These are phyloP conservation scores for Leavenworthia alabamica DNA, from an alignment of 345 rosid species.

Conservation along the genomic window DNA sequence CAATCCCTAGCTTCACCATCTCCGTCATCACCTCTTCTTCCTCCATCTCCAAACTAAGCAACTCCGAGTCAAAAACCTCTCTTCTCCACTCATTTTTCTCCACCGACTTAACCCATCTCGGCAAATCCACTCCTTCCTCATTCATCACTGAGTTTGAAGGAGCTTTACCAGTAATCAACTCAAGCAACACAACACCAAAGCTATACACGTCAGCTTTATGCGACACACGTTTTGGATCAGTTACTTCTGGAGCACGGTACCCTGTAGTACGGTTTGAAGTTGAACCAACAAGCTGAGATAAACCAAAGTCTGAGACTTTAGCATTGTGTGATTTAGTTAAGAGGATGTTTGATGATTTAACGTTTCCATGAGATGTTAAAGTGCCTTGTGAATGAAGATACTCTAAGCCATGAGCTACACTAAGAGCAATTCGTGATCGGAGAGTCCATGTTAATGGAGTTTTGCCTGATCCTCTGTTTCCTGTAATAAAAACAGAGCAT, in stretches of 20 bases:
- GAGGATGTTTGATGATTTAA: constrained; percentile 85
- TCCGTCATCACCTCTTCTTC: constrained; percentile 66
- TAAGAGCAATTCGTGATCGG: constrained; percentile 57
- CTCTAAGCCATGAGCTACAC: constrained; percentile 64
- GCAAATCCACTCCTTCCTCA: constrained; percentile 77
- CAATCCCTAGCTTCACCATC: constrained; percentile 57
- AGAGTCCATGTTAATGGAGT: constrained; percentile 68
- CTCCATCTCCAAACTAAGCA: constrained; percentile 44
- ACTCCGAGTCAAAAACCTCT: constrained; percentile 63
- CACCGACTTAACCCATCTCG: constrained; percentile 78
- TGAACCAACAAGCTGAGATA: constrained; percentile 59
- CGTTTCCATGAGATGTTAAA: constrained; percentile 61
- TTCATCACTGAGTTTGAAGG: constrained; percentile 56
- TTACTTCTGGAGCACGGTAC: constrained; percentile 83
- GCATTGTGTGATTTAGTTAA: constrained; percentile 58
- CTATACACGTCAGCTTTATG: constrained; percentile 81
- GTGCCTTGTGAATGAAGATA: constrained; percentile 72
- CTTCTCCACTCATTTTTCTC: constrained; percentile 60
- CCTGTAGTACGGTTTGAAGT: constrained; percentile 59
- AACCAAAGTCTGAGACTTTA: constrained; percentile 74
- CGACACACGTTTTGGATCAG: constrained; percentile 56
- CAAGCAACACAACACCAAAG: constrained; percentile 73
- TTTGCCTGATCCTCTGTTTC: constrained; percentile 55
- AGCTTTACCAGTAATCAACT: constrained; percentile 76
- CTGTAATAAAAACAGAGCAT: constrained; percentile 11